Base-by-base conservation (phyloP, 352 stramenopile genomes). In the Phytopythium vexans region DNA sequence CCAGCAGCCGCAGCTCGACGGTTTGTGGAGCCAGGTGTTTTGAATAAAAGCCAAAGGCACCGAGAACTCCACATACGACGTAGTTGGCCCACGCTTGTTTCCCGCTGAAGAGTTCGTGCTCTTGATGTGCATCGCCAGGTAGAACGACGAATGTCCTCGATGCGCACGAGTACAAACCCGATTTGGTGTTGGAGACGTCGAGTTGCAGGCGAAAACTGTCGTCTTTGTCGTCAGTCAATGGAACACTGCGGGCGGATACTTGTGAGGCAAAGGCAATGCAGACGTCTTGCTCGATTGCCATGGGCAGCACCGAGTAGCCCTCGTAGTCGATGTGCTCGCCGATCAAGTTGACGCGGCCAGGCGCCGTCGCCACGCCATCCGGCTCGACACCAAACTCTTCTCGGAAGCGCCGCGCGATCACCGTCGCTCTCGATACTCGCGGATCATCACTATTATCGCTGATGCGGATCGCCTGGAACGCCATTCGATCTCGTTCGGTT, bases 261-360 rank as follows among this genome's bases (percentile, higher is more conserved):
- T 38, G 9, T 6, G 52, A 40, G 5, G 41, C 56, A 37, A 89
- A 78, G 2, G 77, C 82, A 43, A 92, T 64, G 27, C 62, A 73
- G 27, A 90, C 68, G 34, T 70, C 72, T 48, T 89, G 69, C 3
- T 68, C 50, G 38, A 95, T 82, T 8, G 87, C 87, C 74, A 92
- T 92, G 49, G 83, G 85, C 16, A 96, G 56, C 49, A 95, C 87
- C 31, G 71, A 68, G 67, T 94, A 96, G 10, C 79, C 77, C 61
- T 95, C 77, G 60, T 96, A 96, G 70, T 95, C 83, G 39, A 96
- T 69, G 61, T 94, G 83, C 68, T 95, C 87, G 3, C 87, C 87
- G 34, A 96, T 92, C 47, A 96, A 68, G 53, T 94, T 96, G 37
- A 95, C 82, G 34, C 87, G 76, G 0, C 87, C 87, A 21, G 87